Base-by-base conservation (phyloP, 768 basidiomycete species). In the Auriculariales sp. region DNA sequence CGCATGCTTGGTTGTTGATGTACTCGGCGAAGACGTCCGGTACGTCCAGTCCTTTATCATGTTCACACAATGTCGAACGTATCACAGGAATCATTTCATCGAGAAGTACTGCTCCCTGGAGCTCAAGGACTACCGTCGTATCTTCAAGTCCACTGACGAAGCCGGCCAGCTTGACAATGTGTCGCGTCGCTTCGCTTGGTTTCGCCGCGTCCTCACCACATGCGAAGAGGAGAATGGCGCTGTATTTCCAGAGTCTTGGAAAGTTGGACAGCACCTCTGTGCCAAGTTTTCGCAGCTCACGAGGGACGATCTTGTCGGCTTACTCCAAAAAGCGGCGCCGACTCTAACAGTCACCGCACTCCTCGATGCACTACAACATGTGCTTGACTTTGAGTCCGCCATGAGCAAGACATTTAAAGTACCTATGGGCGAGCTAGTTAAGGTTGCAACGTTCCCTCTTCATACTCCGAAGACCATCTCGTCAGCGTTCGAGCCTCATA, bases 111-210 rank as follows among this genome's bases (percentile, higher is more conserved):
- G 89, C 19, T 78, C 83, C 9, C 73, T 93, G 14, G 89, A 95
- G 56, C 72, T 99, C 24, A 89, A 90, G 61, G 95, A 98, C 61
- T 99, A 98, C 61, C 81, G 92, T 10, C 82, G 92, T 19, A 93
- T 99, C 60, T 98, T 99, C 67, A 79, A 86, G 46, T 78, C 86
- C 5, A 81, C 81, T 4, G 92, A 95, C 54, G 95, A 98, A 64
- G 72, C 95, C 2, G 95, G 94, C 3, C 90, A 95, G 58, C 71
- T 99, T 42, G 95, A 99, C 67, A 99, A 99, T 55, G 73, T 95
- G 4, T 79, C 89, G 0, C 71, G 95, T 14, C 77, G 95, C 34
- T 98, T 90, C 57, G 89, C 92, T 3, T 99, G 93, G 92, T 98
- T 97, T 66, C 72, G 85, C 19, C 77, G 93, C 27, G 63, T 92